A percentile compares a stretch with the other conserved stretches of the same genome.
These are phyloP conservation scores for Syzygium syzygioides DNA, from an alignment of 441 rosid species.

Conservation along the genomic window DNA sequence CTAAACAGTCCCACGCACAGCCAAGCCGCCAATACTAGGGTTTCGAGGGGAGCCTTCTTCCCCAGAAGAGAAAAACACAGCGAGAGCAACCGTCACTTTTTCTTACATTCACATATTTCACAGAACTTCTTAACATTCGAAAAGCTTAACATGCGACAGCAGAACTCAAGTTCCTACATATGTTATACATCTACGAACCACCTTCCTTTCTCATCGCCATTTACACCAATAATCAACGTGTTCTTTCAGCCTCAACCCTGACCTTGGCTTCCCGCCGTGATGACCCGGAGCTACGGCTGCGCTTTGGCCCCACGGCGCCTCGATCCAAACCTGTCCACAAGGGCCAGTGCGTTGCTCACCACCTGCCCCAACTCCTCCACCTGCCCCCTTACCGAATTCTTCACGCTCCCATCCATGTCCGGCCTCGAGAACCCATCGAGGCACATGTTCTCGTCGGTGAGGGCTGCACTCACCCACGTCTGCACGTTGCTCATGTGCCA, in stretches of 20 bases:
- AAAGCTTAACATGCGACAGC: not conserved
- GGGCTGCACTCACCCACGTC: constrained; percentile 80
- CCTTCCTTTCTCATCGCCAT: not conserved
- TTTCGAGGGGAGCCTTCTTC: not conserved
- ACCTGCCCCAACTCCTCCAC: constrained; percentile 36
- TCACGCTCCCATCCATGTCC: constrained; percentile 17
- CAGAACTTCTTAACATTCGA: not conserved
- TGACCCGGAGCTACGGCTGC: not conserved
- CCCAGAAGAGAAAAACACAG: not conserved
- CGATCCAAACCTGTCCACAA: constrained; percentile 5
- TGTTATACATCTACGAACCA: not conserved
- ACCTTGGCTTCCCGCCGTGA: not conserved
- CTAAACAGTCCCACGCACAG: not conserved
- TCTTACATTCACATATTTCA: not conserved
- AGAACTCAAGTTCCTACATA: not conserved
- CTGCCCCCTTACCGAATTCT: constrained; percentile 31
- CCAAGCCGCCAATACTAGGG: not conserved
- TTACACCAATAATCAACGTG: not conserved
- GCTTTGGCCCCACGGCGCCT: not conserved
- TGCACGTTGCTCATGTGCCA: constrained; percentile 42
- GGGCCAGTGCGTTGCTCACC: constrained; percentile 71
- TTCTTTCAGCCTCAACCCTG: not conserved
- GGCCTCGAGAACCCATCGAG: constrained; percentile 47
- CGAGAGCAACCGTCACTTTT: not conserved
- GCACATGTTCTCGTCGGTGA: constrained; percentile 68